Evolutionary conservation across 441 rosid genomes (phyloP).

Genomic region (Pelargonium cotyledonis): DNA sequence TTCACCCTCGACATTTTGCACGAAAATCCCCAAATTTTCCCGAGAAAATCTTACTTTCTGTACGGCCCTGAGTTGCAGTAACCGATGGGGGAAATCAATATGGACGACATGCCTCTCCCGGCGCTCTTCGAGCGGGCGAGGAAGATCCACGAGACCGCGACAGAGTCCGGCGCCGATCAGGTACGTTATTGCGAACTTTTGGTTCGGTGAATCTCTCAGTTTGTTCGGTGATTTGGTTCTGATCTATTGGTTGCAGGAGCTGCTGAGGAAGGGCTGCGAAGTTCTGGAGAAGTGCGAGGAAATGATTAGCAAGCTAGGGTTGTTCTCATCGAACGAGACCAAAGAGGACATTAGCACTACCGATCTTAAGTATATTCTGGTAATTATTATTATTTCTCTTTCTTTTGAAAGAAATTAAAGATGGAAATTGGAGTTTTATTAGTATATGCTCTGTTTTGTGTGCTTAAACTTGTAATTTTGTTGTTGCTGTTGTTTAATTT

Average conservation of each 20-base stretch:
- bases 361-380: slow-evolving; percentile 81
- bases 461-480: too few species aligned
- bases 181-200: slow-evolving; percentile 19
- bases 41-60: too few species aligned
- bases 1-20: background rate
- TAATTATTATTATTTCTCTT: slow-evolving; percentile 18
- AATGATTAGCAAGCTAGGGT: slow-evolving; percentile 68
- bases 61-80: too few species aligned
- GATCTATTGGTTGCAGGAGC: slow-evolving; percentile 33
- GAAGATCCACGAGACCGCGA: slow-evolving; percentile 50
- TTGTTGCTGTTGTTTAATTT: background rate
- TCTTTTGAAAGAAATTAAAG: background rate
- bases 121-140: slow-evolving; percentile 68
- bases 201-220: background rate
- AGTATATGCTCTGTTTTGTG: too few species aligned
- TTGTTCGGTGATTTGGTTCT: background rate
- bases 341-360: slow-evolving; percentile 78
- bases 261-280: slow-evolving; percentile 59
- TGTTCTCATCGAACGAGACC: slow-evolving; percentile 82
- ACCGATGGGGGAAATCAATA: slow-evolving; percentile 19
- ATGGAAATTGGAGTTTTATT: background rate
- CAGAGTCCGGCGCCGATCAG: slow-evolving; percentile 63
- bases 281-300: slow-evolving; percentile 69
- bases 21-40: too few species aligned
- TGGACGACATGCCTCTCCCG: slow-evolving; percentile 65